Base-by-base conservation (phyloP, 139 green algal genomes). In the Asterochloris sp. region DNA sequence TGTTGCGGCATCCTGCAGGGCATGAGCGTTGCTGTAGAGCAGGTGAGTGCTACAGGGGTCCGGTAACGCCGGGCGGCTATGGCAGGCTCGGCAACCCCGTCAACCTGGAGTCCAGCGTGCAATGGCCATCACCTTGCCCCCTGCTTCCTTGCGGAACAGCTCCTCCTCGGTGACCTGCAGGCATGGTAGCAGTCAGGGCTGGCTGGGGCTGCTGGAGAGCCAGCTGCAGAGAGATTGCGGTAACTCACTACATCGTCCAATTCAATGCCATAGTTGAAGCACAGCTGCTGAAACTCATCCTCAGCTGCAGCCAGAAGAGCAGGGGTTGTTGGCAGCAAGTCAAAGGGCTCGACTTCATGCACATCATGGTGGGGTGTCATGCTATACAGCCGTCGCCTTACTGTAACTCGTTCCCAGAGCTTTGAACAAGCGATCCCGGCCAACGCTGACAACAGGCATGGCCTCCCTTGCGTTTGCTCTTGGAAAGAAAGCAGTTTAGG, bases 231-330 rank as follows among this genome's bases (percentile, higher is more conserved):
- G 38, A 26, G 29, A 15, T 19, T 17, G 76, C 47, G 11, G 54
- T 0, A 24, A 71, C 94, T 83, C 78, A 96, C 94, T 92, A 99
- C 97, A 90, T 99, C 97, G 83, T 99, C 97, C 19, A 99, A 88
- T 88, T 99, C 97, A 75, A 99, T 97, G 54, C 97, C 97, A 84
- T 98, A 99, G 62, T 99, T 96, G 85, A 99, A 99, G 89, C 97
- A 99, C 6, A 99, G 93, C 60, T 96, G 89, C 73, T 99, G 93
- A 82, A 99, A 99, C 76, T 98, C 92, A 79, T 98, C 94, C 78
- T 99, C 93, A 64, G 94, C 96, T 98, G 93, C 85, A 88, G n/a
- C 38, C 66, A 38, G 27, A 47, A 64, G 26, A 21, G 21, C 1
- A 79, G 15, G 23, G n/a, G 28, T 69, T 71, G 4, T 71, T 71